Percentiles rank a stretch among this genome's conserved stretches.
These are phyloP conservation scores for Zoysia japonica DNA, from an alignment of 176 grass and related monocot genomes.

Conservation along the genomic window DNA sequence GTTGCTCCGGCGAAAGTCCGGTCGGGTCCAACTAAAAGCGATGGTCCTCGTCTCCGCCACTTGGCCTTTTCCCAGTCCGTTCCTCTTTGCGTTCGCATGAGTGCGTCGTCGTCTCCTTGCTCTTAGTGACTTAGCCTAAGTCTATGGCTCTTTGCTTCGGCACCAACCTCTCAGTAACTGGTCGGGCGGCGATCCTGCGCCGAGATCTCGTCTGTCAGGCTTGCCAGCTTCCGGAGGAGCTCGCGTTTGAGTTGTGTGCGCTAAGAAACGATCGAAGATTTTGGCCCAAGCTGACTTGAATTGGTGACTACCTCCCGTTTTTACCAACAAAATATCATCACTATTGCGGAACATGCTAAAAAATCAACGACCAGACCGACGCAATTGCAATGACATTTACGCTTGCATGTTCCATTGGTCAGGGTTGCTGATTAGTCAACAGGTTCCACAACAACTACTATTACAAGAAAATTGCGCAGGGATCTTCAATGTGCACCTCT, in stretches of 20 bases:
- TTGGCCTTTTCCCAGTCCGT: neutral
- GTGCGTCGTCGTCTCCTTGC: neutral
- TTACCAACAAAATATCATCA: neutral
- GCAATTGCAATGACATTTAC: neutral
- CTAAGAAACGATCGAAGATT: neutral
- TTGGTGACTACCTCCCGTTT: neutral
- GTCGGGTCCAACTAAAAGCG: conserved; percentile 4
- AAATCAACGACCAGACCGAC: no score
- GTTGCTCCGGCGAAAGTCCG: neutral
- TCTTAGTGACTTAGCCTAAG: no score
- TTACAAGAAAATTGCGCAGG: neutral
- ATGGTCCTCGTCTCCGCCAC: conserved; percentile 7
- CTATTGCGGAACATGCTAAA: neutral
- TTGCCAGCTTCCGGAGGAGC: no score
- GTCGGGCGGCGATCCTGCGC: no score
- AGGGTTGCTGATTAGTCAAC: neutral
- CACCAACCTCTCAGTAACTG: neutral
- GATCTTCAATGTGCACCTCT: conserved; percentile 25
- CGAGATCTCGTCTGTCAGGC: neutral
- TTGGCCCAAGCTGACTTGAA: neutral
- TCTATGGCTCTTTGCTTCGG: neutral
- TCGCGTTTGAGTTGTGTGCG: no score
- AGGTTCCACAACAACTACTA: neutral
- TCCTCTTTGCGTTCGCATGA: neutral
- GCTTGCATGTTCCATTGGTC: neutral